Evolutionary conservation across 345 rosid species (phyloP), one percentile per base, ranked within the genome.

Genomic region (Angophora floribunda): DNA sequence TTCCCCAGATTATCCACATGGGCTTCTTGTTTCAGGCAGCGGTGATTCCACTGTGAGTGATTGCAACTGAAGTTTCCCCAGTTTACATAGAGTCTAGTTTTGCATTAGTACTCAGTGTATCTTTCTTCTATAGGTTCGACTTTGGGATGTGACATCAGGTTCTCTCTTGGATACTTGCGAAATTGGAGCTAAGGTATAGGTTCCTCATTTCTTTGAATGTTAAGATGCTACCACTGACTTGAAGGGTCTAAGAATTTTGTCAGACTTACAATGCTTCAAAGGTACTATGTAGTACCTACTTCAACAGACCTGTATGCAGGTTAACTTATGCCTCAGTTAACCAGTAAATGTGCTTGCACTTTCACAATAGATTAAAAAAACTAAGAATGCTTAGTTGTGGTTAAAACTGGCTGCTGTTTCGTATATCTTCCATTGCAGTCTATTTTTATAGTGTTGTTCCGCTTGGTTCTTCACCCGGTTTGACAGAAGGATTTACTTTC

Each of bases 1-100:
- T 91, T 87, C 92, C 47, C 91, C 87, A 86, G 96, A 95, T 89
- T 89, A 86, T 87, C 91, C 94, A 44, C 94, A 93, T 52, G 97
- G 94, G 80, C 92, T 93, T 88, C 99, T 98, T 90, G 92, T 97
- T 89, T 97, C 99, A 86, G 99, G 99, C 89, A 94, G 99, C 87
- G 99, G 99, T 79, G 99, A 98, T 94, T 96, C 98, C 88, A 95
- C 97, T 2, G 99, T 97, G 91, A 95, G 96, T 90, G 59, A 61
- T 63, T 41, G 86, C 53, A 89, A 86, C 88, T 87, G 44, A 19
- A 84, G 70, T 88, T 85, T 52, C 86, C 7, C 3, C 26, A 67
- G 86, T 89, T 86, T 85, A 84, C 80, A 85, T 88, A 49, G 21
- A 85, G 52, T 91, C 44, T 51, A 28, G 85, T 52, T 75, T n/a